Conservation (phyloP, 1,284 basidiomycete genomes). For the Cryptococcus depauperatus region DNA sequence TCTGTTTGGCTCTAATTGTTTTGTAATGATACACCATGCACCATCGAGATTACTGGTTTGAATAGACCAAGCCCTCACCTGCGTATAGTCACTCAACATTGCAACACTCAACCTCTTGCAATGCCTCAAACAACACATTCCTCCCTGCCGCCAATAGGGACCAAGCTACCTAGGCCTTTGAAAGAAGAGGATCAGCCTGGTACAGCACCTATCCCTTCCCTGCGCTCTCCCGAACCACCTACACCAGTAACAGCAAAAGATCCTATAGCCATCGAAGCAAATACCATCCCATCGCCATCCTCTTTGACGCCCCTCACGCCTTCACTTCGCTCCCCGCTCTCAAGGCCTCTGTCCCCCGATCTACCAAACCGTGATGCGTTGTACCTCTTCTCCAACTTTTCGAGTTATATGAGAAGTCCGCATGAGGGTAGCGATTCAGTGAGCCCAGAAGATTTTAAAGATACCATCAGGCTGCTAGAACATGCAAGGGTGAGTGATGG, state of each 20-base stretch:
- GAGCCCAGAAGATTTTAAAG: slow-evolving; percentile 26
- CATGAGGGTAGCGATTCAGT: slow-evolving; percentile 28
- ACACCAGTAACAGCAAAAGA: background rate
- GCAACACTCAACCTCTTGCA: no score
- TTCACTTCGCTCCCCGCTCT: background rate
- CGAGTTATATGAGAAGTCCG: slow-evolving; percentile 37
- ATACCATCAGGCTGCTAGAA: slow-evolving; percentile 35
- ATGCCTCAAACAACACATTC: background rate
- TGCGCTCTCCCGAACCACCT: background rate
- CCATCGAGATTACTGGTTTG: no score
- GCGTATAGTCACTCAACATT: no score
- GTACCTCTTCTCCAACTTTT: slow-evolving; percentile 37
- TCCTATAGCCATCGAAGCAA: background rate
- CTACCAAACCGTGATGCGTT: slow-evolving; percentile 33
- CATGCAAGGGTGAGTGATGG: slow-evolving; percentile 33
- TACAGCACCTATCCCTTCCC: slow-evolving; percentile 2
- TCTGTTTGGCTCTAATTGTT: no score
- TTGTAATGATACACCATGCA: no score
- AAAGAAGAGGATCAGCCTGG: background rate
- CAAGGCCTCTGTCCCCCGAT: slow-evolving; percentile 31
- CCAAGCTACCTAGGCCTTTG: background rate
- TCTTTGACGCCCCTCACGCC: background rate
- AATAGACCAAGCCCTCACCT: no score
- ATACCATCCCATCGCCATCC: background rate
- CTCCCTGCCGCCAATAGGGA: background rate